phyloP scores from a whole-genome alignment of 176 grass and related monocot genomes.

The Lolium perenne region DNA sequence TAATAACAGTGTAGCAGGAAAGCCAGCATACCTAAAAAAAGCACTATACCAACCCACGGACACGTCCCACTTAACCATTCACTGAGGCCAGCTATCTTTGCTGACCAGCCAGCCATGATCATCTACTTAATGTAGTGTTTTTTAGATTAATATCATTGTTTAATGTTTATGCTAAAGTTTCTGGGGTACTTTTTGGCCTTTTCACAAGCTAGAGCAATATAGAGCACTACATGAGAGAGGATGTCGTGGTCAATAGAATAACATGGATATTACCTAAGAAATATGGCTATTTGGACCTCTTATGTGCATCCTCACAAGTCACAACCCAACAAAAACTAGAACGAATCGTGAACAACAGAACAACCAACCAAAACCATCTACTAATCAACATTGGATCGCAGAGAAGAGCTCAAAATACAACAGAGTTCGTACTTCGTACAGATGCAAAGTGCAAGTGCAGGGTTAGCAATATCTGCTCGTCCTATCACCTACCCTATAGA shows the following conservation, averaged over 20 bases:
- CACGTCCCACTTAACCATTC: slow-evolving; percentile 9
- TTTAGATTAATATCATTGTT: slow-evolving; percentile 10
- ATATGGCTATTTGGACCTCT: neutral
- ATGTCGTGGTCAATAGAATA: neutral
- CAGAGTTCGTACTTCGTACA: neutral
- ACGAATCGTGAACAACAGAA: neutral
- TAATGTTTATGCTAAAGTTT: neutral
- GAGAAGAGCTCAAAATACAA: neutral
- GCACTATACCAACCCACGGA: slow-evolving; percentile 21
- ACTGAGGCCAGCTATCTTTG: slow-evolving; percentile 3
- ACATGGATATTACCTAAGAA: neutral
- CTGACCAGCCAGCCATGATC: neutral
- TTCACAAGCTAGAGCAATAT: slow-evolving; percentile 17
- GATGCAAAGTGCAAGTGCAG: slow-evolving; percentile 20
- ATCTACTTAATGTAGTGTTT: neutral
- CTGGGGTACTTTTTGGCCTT: neutral
- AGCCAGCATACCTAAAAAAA: slow-evolving; percentile 18
- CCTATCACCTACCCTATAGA: neutral
- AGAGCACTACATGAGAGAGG: neutral
- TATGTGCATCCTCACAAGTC: slow-evolving; percentile 5
- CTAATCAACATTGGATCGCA: neutral
- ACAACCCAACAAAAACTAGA: slow-evolving; percentile 24
- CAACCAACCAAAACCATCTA: neutral
- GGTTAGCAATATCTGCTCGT: neutral
- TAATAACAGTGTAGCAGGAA: slow-evolving; percentile 36